phyloP scores from a whole-genome alignment of 352 stramenopile species.

The Aphanomyces invadans region DNA sequence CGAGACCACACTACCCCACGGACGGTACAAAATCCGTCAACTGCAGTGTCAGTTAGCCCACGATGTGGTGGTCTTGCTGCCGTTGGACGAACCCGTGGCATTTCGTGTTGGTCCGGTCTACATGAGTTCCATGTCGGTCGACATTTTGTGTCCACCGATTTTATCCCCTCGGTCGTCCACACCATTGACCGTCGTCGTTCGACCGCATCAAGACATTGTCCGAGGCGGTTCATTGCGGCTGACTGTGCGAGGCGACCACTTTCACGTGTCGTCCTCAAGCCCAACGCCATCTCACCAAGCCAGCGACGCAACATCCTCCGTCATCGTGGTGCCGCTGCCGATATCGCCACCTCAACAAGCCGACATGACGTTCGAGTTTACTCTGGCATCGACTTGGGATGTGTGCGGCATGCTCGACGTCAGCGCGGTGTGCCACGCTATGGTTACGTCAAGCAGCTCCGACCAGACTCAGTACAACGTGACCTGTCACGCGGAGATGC shows the following conservation, averaged over 20 bases:
- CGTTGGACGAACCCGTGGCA: constrained; percentile 27
- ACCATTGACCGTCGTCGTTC: constrained; percentile 37
- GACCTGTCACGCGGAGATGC: neutral
- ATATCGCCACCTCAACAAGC: neutral
- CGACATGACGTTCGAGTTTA: neutral
- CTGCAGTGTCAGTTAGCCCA: neutral
- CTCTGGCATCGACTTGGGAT: neutral
- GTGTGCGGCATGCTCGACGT: no score
- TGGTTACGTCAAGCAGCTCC: no score
- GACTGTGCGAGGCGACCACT: neutral
- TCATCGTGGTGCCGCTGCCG: neutral
- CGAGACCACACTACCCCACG: neutral
- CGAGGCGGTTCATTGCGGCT: constrained; percentile 44
- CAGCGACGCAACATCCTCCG: no score
- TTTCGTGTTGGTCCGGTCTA: constrained; percentile 43
- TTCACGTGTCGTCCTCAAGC: no score
- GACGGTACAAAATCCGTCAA: neutral
- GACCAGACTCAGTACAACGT: no score
- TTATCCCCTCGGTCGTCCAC: constrained; percentile 41
- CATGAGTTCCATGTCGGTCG: constrained; percentile 47
- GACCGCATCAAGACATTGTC: constrained; percentile 41
- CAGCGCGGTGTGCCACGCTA: no score
- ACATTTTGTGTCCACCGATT: constrained; percentile 40
- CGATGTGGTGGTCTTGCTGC: constrained; percentile 38
- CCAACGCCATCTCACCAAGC: no score